Percentiles rank a stretch among this genome's conserved stretches.
phyloP scores from a whole-genome alignment of 495 filamentous ascomycete genomes.

The Aspergillus steynii region DNA sequence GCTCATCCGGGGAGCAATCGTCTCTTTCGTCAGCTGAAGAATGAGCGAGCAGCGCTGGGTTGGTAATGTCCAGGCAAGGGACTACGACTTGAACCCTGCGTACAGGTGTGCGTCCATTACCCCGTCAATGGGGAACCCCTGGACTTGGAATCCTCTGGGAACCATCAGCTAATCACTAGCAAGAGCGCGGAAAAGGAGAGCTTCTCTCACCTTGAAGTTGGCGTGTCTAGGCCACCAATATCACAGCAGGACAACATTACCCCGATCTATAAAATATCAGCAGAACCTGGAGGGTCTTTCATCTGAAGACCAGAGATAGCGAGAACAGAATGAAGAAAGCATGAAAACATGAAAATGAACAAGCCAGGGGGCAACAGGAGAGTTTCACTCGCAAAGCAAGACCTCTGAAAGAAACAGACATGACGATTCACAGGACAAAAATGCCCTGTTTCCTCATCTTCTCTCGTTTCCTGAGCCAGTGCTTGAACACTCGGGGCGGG shows the following conservation, averaged over 20 bases:
- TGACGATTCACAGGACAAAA: conserved; percentile 15
- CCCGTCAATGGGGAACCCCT: too few relatives aligned
- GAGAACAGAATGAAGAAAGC: conserved; percentile 3
- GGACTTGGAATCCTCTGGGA: too few relatives aligned
- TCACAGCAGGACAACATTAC: conserved; percentile 16
- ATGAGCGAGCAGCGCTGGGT: too few relatives aligned
- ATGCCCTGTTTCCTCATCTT: conserved; percentile 7
- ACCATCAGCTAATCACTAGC: too few relatives aligned
- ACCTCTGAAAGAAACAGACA: conserved; percentile 2
- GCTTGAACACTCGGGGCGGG: conserved; percentile 13
- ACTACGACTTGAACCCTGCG: too few relatives aligned
- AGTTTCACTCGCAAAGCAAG: conserved; percentile 1
- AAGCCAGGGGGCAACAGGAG: too few relatives aligned
- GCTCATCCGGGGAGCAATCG: too few relatives aligned
- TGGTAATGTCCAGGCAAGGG: too few relatives aligned
- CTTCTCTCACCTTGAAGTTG: too few relatives aligned
- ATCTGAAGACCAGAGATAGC: conserved; percentile 12
- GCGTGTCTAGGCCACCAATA: conserved; percentile 10
- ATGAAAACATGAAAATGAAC: background rate
- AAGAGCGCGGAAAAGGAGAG: too few relatives aligned
- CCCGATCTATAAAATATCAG: conserved; percentile 23
- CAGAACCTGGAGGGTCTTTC: conserved; percentile 16
- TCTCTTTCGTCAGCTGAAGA: too few relatives aligned
- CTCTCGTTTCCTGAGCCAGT: conserved; percentile 11
- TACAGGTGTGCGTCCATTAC: too few relatives aligned